Conservation (phyloP, 2,329 filamentous ascomycete species). For the Ophiostoma himal-ulmi region DNA sequence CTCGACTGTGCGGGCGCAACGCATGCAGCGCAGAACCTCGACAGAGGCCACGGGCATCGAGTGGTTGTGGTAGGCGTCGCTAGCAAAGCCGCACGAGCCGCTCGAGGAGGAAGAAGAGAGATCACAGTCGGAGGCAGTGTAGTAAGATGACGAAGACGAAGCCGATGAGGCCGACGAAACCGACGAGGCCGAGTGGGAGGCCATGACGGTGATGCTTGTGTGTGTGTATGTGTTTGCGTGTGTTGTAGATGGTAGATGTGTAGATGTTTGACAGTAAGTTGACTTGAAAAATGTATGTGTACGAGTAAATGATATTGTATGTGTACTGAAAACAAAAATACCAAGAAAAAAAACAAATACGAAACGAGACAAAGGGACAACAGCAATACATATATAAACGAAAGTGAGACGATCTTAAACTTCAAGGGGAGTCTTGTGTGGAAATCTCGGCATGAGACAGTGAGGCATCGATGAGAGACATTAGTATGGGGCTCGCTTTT, state of each 20-base stretch:
- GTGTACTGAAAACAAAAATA: background rate
- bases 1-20: constrained; percentile 56
- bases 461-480: background rate
- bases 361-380: constrained; percentile 1
- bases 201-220: background rate
- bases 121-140: constrained; percentile 39
- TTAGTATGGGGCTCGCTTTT: constrained; percentile 2
- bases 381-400: constrained; percentile 1
- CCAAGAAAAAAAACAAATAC: background rate
- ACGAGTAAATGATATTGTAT: background rate
- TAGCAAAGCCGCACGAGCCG: constrained; percentile 28
- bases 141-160: constrained; percentile 35
- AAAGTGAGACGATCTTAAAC: constrained; percentile 3
- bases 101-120: constrained; percentile 35
- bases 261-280: background rate
- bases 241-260: background rate
- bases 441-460: constrained; percentile 12
- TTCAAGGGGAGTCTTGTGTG: background rate
- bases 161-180: constrained; percentile 33
- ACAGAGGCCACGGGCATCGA: constrained; percentile 50
- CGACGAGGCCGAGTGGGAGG: constrained; percentile 13
- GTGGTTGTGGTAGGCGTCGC: constrained; percentile 32
- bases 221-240: background rate
- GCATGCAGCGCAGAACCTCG: constrained; percentile 57
- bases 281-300: background rate